Conservation (phyloP, 2,329 filamentous ascomycete genomes). For the Cryphonectria parasitica region DNA sequence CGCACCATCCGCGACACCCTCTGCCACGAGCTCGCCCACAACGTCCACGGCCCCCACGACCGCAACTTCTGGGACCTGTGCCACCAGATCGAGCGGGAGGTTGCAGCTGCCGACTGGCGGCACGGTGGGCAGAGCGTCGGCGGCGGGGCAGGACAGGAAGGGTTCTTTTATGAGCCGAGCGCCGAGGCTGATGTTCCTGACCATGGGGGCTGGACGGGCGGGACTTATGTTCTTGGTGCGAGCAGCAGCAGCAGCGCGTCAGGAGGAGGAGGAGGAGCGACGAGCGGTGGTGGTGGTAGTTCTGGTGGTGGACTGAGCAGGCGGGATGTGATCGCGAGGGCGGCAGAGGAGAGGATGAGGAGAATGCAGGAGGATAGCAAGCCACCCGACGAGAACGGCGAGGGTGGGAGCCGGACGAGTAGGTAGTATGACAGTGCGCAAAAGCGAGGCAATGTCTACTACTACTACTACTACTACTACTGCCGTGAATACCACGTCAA, state of each 20-base stretch:
- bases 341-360: conserved; percentile 69
- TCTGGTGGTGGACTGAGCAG: conserved; percentile 57
- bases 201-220: conserved; percentile 77
- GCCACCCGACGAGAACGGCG: conserved; percentile 29
- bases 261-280: conserved; percentile 34
- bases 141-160: conserved; percentile 43
- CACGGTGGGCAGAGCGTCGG: conserved; percentile 69
- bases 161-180: conserved; percentile 62
- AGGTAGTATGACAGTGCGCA: neutral
- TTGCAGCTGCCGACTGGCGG: conserved; percentile 78
- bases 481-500: too few species aligned
- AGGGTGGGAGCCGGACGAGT: conserved; percentile 13
- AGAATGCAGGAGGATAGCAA: conserved; percentile 41
- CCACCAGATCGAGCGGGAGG: conserved; percentile 84
- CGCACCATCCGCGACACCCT: conserved; percentile 87
- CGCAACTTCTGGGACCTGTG: conserved; percentile 88
- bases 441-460: neutral
- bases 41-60: conserved; percentile 84
- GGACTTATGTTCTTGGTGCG: conserved; percentile 73
- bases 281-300: conserved; percentile 35
- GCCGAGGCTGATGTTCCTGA: conserved; percentile 63
- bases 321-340: conserved; percentile 74
- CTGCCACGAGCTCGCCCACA: conserved; percentile 94
- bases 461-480: too few species aligned
- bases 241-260: conserved; percentile 46